Conservation (phyloP, 768 basidiomycete genomes). For the Chlorophyllum brunneum region DNA sequence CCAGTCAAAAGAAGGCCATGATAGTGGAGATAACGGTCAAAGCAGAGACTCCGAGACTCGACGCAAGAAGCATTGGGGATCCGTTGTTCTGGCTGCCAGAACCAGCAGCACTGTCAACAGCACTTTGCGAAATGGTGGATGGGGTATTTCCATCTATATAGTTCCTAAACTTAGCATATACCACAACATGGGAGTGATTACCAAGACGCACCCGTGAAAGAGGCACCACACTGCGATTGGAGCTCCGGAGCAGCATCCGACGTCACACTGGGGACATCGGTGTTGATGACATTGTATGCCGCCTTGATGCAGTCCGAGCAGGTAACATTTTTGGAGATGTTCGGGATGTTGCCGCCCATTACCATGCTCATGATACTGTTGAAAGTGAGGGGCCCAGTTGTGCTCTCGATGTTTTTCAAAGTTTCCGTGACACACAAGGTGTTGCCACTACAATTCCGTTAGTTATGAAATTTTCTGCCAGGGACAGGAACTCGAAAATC, state of each 20-base stretch:
- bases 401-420: conserved; percentile 46
- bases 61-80: neutral
- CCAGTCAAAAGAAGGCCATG: conserved; percentile 1
- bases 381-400: conserved; percentile 33
- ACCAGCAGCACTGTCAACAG: conserved; percentile 8
- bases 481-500: neutral
- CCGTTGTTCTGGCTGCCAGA: neutral
- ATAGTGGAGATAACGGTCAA: conserved; percentile 10
- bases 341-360: conserved; percentile 19
- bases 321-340: conserved; percentile 30
- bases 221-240: conserved; percentile 42
- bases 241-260: conserved; percentile 24
- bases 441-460: conserved; percentile 24
- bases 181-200: neutral
- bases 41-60: conserved; percentile 6
- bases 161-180: neutral
- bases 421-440: conserved; percentile 54
- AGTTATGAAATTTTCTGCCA: neutral
- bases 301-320: conserved; percentile 56
- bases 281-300: conserved; percentile 38
- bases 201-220: conserved; percentile 44
- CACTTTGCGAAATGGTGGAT: conserved; percentile 30
- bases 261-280: conserved; percentile 32
- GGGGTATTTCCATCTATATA: conserved; percentile 35
- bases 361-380: conserved; percentile 23